These are phyloP conservation scores for Paramyrothecium roridum DNA, from an alignment of 2,329 filamentous ascomycete genomes.

Conservation along the genomic window DNA sequence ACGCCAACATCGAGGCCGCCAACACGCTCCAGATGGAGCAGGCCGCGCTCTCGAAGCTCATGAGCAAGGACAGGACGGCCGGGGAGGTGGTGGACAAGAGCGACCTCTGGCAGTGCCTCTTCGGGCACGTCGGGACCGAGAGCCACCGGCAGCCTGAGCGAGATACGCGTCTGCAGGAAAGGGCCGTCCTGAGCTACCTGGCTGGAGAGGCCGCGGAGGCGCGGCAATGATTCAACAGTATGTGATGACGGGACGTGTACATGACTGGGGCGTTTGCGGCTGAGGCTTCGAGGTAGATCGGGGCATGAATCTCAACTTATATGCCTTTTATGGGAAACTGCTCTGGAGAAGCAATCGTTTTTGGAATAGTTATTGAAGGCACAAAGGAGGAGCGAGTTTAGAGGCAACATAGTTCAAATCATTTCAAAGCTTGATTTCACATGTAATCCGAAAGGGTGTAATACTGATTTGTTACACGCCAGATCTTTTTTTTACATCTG, in stretches of 20 bases:
- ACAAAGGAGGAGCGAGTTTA: too few relatives aligned
- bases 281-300: too few relatives aligned
- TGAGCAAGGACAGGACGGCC: constrained; percentile 65
- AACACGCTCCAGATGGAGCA: constrained; percentile 82
- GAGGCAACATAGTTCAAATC: too few relatives aligned
- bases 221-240: constrained; percentile 19
- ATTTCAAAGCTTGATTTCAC: too few relatives aligned
- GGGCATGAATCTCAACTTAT: too few relatives aligned
- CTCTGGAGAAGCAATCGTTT: too few relatives aligned
- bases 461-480: too few relatives aligned
- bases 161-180: constrained; percentile 25
- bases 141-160: constrained; percentile 12
- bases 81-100: constrained; percentile 77
- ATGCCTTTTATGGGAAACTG: too few relatives aligned
- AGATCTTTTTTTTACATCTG: too few relatives aligned
- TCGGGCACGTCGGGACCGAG: constrained; percentile 54
- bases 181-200: constrained; percentile 37
- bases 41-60: constrained; percentile 64
- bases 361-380: too few relatives aligned
- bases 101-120: constrained; percentile 87
- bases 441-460: too few relatives aligned
- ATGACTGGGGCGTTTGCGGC: too few relatives aligned
- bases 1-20: constrained; percentile 70
- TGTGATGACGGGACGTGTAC: constrained; percentile 1
- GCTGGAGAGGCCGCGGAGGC: constrained; percentile 42